phyloP scores from a whole-genome alignment of 179 eudicot species.

The Amaranthus tricolor region DNA sequence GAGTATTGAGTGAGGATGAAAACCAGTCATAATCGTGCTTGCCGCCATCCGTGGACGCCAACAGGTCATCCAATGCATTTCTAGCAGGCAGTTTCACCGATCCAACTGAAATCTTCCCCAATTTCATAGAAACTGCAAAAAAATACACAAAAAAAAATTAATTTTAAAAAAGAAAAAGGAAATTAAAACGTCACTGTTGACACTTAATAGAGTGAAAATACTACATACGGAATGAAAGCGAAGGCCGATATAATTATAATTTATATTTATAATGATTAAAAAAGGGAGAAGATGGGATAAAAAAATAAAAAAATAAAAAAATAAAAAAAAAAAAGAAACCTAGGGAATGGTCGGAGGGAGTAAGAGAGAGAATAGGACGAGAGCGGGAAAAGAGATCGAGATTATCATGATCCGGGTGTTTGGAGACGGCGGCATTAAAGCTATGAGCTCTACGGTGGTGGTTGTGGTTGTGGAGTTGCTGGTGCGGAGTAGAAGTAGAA shows the following conservation, averaged over 20 bases:
- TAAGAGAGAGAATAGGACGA: constrained; percentile 47
- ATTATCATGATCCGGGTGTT: constrained; percentile 37
- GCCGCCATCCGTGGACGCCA: constrained; percentile 68
- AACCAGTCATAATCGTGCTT: constrained; percentile 96
- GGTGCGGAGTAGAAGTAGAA: constrained; percentile 20
- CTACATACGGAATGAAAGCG: neutral
- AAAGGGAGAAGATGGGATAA: neutral
- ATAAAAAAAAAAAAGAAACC: constrained; percentile 20
- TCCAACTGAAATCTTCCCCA: constrained; percentile 82
- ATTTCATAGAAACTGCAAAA: constrained; percentile 46
- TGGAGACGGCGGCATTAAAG: constrained; percentile 24
- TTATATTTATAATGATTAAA: too few species aligned
- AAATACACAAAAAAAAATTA: neutral
- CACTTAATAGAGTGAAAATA: neutral
- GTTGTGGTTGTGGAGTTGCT: constrained; percentile 38
- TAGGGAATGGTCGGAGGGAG: constrained; percentile 40
- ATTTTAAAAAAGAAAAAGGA: neutral
- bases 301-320: neutral
- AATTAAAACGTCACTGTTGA: constrained; percentile 17
- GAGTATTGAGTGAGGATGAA: neutral
- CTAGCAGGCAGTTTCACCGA: constrained; percentile 49
- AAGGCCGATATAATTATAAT: neutral
- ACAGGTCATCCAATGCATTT: constrained; percentile 70
- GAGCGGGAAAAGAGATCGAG: constrained; percentile 58
- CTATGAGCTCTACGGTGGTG: constrained; percentile 46